Conservation (phyloP, 164 flowering plant species). For the Magnolia kwangsiensis region DNA sequence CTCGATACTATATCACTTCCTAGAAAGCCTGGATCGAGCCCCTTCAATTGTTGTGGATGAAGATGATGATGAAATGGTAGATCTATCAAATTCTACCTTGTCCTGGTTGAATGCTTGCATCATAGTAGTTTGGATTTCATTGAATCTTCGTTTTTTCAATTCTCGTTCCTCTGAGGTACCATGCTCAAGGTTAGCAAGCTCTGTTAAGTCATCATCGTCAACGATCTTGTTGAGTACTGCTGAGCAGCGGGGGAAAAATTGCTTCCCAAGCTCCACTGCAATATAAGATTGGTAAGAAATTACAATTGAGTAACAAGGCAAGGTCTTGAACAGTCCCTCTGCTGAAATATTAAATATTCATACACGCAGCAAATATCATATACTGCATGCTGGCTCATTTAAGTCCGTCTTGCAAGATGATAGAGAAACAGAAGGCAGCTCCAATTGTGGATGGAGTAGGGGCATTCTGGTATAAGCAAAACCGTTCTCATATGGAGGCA, state of each 20-base stretch:
- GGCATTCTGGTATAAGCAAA: no score
- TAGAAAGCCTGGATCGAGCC: neutral
- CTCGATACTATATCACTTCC: neutral
- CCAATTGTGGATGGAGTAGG: no score
- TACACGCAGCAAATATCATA: no score
- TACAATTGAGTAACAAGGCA: neutral
- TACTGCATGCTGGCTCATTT: no score
- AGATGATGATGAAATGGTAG: constrained; percentile 38
- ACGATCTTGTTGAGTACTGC: constrained; percentile 66
- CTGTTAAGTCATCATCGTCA: constrained; percentile 60
- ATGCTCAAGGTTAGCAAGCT: constrained; percentile 39
- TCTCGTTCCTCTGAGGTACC: constrained; percentile 44
- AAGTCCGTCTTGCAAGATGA: no score
- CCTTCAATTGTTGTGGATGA: constrained; percentile 21
- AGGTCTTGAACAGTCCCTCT: neutral
- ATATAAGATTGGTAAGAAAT: neutral
- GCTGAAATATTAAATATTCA: no score
- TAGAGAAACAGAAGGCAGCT: no score
- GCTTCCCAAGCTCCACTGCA: constrained; percentile 82
- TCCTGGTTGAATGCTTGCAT: constrained; percentile 64
- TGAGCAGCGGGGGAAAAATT: constrained; percentile 84
- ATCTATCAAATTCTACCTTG: constrained; percentile 46
- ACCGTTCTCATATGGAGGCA: no score
- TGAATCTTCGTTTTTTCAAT: constrained; percentile 48
- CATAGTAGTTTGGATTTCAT: constrained; percentile 62